Evolutionary conservation across 495 filamentous ascomycete genomes (phyloP).

Genomic region (Bathelium albidoporum): DNA sequence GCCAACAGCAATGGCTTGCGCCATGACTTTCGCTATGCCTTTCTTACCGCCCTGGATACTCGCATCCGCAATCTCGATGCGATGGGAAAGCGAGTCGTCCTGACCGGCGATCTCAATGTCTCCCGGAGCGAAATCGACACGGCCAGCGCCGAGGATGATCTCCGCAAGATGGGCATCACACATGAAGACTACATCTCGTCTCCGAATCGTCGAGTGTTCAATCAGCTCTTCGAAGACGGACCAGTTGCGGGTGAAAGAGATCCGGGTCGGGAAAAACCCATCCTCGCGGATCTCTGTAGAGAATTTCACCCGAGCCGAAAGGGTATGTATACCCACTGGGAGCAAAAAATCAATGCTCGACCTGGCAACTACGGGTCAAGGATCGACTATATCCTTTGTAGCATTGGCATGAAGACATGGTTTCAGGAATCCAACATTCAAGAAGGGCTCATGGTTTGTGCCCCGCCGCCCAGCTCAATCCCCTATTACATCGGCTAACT

Average conservation of each 20-base stretch:
- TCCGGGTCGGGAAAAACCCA: constrained; percentile 58
- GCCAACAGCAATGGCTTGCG: constrained; percentile 78
- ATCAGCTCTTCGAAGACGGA: constrained; percentile 68
- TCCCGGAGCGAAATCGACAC: constrained; percentile 62
- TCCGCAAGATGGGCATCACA: constrained; percentile 57
- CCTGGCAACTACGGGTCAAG: constrained; percentile 85
- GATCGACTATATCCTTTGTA: constrained; percentile 90
- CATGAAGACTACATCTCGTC: constrained; percentile 60
- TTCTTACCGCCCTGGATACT: constrained; percentile 67
- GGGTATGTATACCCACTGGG: constrained; percentile 97
- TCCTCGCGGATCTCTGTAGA: constrained; percentile 79
- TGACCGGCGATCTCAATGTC: constrained; percentile 89
- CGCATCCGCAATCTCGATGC: constrained; percentile 75
- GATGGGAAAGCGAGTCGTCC: constrained; percentile 68
- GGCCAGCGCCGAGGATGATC: constrained; percentile 55
- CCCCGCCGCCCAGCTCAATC: not conserved
- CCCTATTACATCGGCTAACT: not conserved
- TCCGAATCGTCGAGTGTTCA: constrained; percentile 72
- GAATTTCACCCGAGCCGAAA: constrained; percentile 65
- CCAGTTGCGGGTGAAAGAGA: constrained; percentile 61
- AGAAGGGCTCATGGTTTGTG: constrained; percentile 68
- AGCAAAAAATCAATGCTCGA: constrained; percentile 72
- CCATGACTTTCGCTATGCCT: constrained; percentile 71
- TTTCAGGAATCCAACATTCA: constrained; percentile 85
- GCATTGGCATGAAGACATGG: constrained; percentile 70